phyloP scores from a whole-genome alignment of 352 stramenopile species.

The Globisporangium mamillatum region DNA sequence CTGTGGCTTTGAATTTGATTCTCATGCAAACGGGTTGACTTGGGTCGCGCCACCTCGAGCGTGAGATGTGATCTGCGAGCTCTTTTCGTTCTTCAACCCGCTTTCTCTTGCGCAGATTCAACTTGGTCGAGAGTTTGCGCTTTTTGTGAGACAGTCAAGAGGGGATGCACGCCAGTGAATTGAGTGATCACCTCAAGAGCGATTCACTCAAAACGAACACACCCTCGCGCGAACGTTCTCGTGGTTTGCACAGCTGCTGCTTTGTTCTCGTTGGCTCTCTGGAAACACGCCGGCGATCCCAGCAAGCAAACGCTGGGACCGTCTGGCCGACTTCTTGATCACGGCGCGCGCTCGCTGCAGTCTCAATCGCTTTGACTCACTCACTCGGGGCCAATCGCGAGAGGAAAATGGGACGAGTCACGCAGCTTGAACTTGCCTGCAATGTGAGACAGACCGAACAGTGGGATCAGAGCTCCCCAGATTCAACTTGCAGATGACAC shows the following conservation, averaged over 20 bases:
- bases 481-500: constrained; percentile 12
- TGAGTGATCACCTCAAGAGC: not conserved
- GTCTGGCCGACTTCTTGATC: not conserved
- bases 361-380: not conserved
- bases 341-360: not conserved
- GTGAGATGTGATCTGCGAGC: not conserved
- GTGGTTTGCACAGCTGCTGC: not conserved
- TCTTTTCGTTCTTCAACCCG: not conserved
- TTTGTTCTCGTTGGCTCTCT: not conserved
- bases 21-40: not conserved
- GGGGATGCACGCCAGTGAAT: not conserved
- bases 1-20: not conserved
- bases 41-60: not conserved
- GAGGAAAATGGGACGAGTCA: constrained; percentile 18
- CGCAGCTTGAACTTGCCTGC: constrained; percentile 9
- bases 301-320: not conserved
- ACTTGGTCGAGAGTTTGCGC: not conserved
- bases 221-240: not conserved
- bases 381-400: constrained; percentile 12
- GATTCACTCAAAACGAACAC: not conserved
- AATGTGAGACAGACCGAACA: constrained; percentile 15
- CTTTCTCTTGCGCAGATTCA: not conserved
- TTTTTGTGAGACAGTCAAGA: not conserved
- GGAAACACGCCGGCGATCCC: not conserved
- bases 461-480: not conserved